These are phyloP conservation scores for Musa acuminata DNA, from an alignment of 176 grass and related monocot species.

Conservation along the genomic window DNA sequence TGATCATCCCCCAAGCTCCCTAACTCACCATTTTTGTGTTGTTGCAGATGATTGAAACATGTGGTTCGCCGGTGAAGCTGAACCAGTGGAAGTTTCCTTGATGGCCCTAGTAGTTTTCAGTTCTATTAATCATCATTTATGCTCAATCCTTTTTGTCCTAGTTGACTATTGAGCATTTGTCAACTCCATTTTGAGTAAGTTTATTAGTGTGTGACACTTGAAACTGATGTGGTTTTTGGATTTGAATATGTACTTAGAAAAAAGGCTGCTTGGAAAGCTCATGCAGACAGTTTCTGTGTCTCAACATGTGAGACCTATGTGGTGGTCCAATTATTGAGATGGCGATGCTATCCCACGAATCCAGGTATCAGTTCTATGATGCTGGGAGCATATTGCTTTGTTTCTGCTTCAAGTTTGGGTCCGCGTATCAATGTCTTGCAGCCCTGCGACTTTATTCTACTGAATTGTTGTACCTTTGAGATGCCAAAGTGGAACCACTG, in stretches of 20 bases:
- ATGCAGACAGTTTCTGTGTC: neutral
- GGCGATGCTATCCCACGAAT: neutral
- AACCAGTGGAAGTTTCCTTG: neutral
- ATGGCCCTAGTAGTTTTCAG: neutral
- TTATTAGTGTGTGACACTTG: neutral
- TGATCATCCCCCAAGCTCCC: neutral
- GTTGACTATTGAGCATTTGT: neutral
- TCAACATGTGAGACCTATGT: neutral
- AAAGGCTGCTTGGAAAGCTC: neutral
- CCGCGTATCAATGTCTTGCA: conserved; percentile 29
- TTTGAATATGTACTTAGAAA: neutral
- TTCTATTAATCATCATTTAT: neutral
- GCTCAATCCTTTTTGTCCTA: neutral
- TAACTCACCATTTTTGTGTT: neutral
- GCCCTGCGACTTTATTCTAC: conserved; percentile 27
- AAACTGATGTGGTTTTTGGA: neutral
- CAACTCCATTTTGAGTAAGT: neutral
- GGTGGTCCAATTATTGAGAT: neutral
- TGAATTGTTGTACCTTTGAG: neutral
- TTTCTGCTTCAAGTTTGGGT: conserved; percentile 15
- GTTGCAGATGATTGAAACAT: neutral
- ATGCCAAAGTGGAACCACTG: neutral
- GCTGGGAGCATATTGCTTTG: conserved; percentile 31
- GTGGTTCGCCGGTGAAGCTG: neutral
- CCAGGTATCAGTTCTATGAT: conserved; percentile 11